Evolutionary conservation across 805 yeast genomes (phyloP).

Genomic region (Ogataea trehaloabstinens): DNA sequence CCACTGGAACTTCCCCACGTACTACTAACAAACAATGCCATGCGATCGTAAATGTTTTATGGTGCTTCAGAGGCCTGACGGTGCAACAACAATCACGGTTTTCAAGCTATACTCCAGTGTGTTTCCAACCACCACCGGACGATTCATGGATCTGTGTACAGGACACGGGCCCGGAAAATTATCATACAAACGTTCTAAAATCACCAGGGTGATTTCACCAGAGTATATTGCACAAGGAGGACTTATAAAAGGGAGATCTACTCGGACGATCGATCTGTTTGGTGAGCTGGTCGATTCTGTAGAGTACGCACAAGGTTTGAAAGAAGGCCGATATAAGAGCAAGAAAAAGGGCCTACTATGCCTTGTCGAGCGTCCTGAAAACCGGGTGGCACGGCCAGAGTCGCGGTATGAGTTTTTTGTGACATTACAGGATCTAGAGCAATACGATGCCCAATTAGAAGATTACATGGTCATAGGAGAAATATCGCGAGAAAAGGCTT

Average conservation of each 20-base stretch:
- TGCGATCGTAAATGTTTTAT: conserved; percentile 5
- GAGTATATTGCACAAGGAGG: conserved; percentile 30
- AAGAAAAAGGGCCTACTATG: conserved; percentile 17
- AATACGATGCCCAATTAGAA: conserved; percentile 10
- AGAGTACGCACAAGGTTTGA: conserved; percentile 6
- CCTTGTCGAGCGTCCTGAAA: conserved; percentile 10
- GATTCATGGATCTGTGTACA: conserved; percentile 16
- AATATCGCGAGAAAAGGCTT: conserved; percentile 7
- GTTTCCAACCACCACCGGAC: conserved; percentile 14
- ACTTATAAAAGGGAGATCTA: conserved; percentile 11
- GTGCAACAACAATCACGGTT: conserved; percentile 6
- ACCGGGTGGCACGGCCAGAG: not conserved
- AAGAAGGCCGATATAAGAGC: conserved; percentile 1
- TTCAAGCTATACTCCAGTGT: conserved; percentile 10
- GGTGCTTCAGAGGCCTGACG: conserved; percentile 1
- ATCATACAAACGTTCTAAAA: conserved; percentile 17
- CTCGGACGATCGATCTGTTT: not conserved
- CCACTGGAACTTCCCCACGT: too few species aligned
- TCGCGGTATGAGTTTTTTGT: conserved; percentile 25
- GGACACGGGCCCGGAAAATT: conserved; percentile 6
- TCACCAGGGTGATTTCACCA: conserved; percentile 28
- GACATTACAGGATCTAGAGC: conserved; percentile 18
- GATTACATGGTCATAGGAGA: conserved; percentile 27
- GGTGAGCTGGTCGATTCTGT: conserved; percentile 7
- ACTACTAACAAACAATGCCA: too few species aligned